These are phyloP conservation scores for Leptodontidium sp. DNA, from an alignment of 2,329 filamentous ascomycete genomes.

Conservation along the genomic window DNA sequence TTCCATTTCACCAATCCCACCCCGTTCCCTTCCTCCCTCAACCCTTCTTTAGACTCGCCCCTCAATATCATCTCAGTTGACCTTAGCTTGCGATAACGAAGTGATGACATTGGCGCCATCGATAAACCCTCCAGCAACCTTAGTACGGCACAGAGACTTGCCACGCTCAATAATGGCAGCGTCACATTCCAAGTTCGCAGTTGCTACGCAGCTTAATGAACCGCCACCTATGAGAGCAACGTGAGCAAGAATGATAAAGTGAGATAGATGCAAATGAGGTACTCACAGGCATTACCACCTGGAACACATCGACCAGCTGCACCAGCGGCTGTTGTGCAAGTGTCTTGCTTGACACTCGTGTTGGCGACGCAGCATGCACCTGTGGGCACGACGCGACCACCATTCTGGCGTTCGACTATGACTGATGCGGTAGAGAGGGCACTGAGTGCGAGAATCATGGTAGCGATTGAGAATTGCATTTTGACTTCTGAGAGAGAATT, in stretches of 20 bases:
- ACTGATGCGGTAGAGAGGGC: slow-evolving; percentile 20
- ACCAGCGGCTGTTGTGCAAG: slow-evolving; percentile 19
- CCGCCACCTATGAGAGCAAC: slow-evolving; percentile 13
- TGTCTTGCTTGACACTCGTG: slow-evolving; percentile 23
- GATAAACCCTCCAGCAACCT: slow-evolving; percentile 16
- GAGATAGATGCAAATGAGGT: background rate
- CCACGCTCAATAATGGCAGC: slow-evolving; percentile 24
- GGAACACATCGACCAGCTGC: slow-evolving; percentile 23
- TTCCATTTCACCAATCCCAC: background rate
- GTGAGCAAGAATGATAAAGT: background rate
- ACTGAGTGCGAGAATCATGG: slow-evolving; percentile 16
- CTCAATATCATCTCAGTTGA: slow-evolving; percentile 13
- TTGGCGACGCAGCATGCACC: slow-evolving; percentile 24
- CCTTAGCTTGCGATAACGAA: slow-evolving; percentile 24
- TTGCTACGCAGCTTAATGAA: slow-evolving; percentile 23
- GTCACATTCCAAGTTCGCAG: slow-evolving; percentile 20
- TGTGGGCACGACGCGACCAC: background rate
- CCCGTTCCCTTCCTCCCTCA: background rate
- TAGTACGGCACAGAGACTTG: slow-evolving; percentile 23
- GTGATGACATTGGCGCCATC: slow-evolving; percentile 26
- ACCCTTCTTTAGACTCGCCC: background rate
- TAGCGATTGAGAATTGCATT: slow-evolving; percentile 22
- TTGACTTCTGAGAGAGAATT: background rate
- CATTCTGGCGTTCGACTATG: background rate
- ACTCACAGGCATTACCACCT: slow-evolving; percentile 22